Conservation (phyloP, 768 basidiomycete genomes). For the Amanita rimosa region DNA sequence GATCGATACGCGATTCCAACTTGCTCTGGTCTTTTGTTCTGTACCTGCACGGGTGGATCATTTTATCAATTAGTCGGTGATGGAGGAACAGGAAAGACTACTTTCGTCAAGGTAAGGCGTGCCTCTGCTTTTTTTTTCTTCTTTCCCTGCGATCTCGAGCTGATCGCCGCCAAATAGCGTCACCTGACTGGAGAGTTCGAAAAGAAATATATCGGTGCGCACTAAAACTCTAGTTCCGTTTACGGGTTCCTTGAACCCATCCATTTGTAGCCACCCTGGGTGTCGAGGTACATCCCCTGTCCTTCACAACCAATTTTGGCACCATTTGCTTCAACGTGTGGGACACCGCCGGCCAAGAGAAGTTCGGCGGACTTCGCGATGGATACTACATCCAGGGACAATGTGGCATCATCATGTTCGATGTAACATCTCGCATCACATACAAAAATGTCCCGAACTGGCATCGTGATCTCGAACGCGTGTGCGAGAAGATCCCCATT, state of each 20-base stretch:
- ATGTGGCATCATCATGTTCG: conserved; percentile 99
- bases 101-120: conserved; percentile 82
- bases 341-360: conserved; percentile 99
- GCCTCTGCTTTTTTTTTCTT: neutral
- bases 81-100: conserved; percentile 96
- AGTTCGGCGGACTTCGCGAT: conserved; percentile 97
- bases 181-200: conserved; percentile 99
- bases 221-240: neutral
- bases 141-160: conserved; percentile 33
- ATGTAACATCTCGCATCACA: conserved; percentile 98
- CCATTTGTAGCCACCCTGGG: conserved; percentile 79
- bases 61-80: conserved; percentile 60
- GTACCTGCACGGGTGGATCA: conserved; percentile 9
- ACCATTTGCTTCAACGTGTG: conserved; percentile 99
- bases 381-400: conserved; percentile 97
- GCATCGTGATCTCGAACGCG: conserved; percentile 99
- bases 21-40: conserved; percentile 8
- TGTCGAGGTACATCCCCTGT: conserved; percentile 96
- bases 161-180: conserved; percentile 58
- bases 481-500: conserved; percentile 99
- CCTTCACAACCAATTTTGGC: conserved; percentile 97
- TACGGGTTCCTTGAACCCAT: conserved; percentile 1
- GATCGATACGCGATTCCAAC: conserved; percentile 37
- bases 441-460: conserved; percentile 99
- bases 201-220: conserved; percentile 97